Percentiles rank a stretch among this genome's conserved stretches.
These are phyloP conservation scores for Geranomyces variabilis DNA, from an alignment of 192 early-diverging fungal species.

Conservation along the genomic window DNA sequence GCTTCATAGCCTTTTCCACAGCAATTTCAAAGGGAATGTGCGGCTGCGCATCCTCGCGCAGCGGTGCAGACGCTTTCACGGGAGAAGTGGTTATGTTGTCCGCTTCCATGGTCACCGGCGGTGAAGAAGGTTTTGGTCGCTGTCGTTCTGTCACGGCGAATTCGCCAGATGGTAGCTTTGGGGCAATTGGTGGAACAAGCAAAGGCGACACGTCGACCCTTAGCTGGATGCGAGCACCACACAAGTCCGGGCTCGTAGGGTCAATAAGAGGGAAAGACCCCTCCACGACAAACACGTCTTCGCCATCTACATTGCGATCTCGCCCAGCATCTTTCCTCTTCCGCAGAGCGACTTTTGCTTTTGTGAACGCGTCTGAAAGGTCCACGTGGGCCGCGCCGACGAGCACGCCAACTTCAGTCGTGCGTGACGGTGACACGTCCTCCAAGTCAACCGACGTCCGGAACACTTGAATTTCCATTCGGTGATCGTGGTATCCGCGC, in stretches of 20 bases:
- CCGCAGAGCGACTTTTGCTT: constrained; percentile 6
- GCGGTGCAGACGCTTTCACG: too few species aligned
- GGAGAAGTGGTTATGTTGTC: background rate
- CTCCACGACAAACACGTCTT: background rate
- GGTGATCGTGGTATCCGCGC: constrained; percentile 5
- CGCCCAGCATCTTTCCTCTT: constrained; percentile 4
- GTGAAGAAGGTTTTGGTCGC: background rate
- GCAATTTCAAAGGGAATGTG: constrained; percentile 35
- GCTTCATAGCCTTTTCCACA: constrained; percentile 37
- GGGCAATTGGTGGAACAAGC: background rate
- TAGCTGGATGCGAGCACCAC: constrained; percentile 9
- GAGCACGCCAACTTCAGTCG: background rate
- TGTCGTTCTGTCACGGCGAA: background rate
- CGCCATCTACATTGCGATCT: background rate
- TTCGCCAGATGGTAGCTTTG: background rate
- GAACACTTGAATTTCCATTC: constrained; percentile 3
- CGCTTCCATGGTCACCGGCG: background rate
- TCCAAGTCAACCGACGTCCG: background rate
- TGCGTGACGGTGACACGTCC: background rate
- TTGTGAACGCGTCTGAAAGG: constrained; percentile 25
- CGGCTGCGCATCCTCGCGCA: background rate
- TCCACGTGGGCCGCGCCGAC: constrained; percentile 34
- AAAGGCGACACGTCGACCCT: constrained; percentile 5
- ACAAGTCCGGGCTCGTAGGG: constrained; percentile 25
- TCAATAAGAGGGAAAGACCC: constrained; percentile 34